Base-by-base conservation (phyloP, 176 grass and related monocot genomes). In the Thinopyrum elongatum region DNA sequence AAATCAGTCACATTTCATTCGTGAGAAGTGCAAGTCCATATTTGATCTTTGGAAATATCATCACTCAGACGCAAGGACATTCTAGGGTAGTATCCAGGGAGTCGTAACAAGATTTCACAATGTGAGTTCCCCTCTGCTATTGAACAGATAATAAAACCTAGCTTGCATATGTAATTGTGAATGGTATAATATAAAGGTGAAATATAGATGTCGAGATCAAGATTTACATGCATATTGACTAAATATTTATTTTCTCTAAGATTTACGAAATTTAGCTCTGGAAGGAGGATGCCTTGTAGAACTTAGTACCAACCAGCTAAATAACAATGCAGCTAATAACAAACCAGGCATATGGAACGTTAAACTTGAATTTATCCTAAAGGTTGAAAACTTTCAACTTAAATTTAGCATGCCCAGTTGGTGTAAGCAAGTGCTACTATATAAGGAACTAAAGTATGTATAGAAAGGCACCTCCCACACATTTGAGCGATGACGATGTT, bases 51-150 rank as follows among this genome's bases (percentile, higher is more conserved):
- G 15, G 10, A 65, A 39, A 68, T 17, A 70, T 19, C 14, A 82
- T 81, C 63, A 59, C 67, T 85, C 15, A 4, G 78, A 35, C 10
- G 15, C 28, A 67, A 35, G 53, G 49, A 91, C 95, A 70, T 94
- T 95, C 95, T 98, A 61, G 95, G 93, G 46, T 93, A 98, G 81
- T 95, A 95, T 34, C 91, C 95, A 25, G 95, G 95, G 79, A 98
- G 95, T 64, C 95, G 88, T 58, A 98, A 91, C 67, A 98, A 89
- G 82, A 98, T 92, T 83, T 95, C 93, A 86, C 93, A 94, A 62
- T 94, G 91, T n/a, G 95, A 98, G 80, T 94, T 95, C 70, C 95
- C 95, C 84, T 98, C 93, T 39, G 95, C 95, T 65, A 98, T 98
- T 93, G 93, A 72, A 62, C 35, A 33, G 0, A 22, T 7, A 42